Conservation (phyloP, 148 eudicot species). For the Rhododendron molle region DNA sequence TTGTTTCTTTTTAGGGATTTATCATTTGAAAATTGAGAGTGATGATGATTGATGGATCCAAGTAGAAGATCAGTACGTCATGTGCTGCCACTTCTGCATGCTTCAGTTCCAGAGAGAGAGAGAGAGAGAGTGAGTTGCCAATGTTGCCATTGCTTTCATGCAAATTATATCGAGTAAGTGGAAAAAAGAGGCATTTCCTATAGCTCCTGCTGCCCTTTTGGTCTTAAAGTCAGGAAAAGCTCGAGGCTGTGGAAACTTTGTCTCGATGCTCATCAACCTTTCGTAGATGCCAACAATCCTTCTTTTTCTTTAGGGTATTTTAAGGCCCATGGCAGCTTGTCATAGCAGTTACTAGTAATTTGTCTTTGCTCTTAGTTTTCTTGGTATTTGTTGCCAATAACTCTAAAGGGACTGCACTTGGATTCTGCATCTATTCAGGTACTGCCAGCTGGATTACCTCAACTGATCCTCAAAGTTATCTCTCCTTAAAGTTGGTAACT, state of each 20-base stretch:
- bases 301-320: constrained; percentile 2
- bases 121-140: background rate
- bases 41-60: constrained; percentile 8
- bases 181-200: background rate
- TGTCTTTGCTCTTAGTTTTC: background rate
- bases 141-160: background rate
- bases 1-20: background rate
- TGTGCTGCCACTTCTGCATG: constrained; percentile 5
- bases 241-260: constrained; percentile 13
- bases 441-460: too few relatives aligned
- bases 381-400: background rate
- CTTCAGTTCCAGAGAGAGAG: background rate
- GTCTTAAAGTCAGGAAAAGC: constrained; percentile 17
- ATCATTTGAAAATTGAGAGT: background rate
- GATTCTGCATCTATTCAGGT: background rate
- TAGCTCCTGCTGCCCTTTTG: background rate
- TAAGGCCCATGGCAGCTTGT: background rate
- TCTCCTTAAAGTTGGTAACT: too few relatives aligned
- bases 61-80: constrained; percentile 10
- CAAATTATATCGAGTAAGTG: background rate
- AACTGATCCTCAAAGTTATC: too few relatives aligned
- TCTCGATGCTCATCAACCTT: background rate
- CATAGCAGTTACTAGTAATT: background rate
- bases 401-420: background rate
- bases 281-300: background rate